phyloP scores from a whole-genome alignment of 2,329 filamentous ascomycete genomes.

The Fusarium tupiense region DNA sequence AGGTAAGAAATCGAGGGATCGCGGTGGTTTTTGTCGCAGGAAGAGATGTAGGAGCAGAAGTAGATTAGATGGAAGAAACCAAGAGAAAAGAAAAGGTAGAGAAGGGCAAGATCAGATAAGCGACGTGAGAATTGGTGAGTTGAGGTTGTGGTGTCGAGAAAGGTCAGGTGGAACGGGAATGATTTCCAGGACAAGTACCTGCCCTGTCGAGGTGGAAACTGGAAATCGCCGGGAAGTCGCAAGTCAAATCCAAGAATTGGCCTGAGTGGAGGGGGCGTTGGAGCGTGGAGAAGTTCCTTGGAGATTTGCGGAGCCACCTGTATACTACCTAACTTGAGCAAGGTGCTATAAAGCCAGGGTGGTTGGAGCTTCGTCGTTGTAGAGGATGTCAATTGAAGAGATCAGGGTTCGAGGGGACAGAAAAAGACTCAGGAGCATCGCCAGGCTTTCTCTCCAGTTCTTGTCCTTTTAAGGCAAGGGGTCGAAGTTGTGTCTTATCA shows the following conservation, averaged over 20 bases:
- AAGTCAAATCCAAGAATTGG: constrained; percentile 14
- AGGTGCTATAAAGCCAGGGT: background rate
- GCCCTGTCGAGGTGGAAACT: constrained; percentile 33
- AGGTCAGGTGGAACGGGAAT: constrained; percentile 34
- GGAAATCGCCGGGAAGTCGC: constrained; percentile 31
- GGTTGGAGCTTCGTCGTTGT: background rate
- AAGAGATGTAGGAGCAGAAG: background rate
- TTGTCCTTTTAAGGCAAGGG: background rate
- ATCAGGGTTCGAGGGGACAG: background rate
- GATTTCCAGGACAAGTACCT: constrained; percentile 30
- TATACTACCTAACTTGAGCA: constrained; percentile 1
- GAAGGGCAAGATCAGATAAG: constrained; percentile 3
- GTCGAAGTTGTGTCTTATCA: background rate
- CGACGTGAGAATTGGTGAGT: constrained; percentile 13
- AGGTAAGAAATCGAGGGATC: constrained; percentile 23
- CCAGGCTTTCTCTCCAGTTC: background rate
- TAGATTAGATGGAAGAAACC: background rate
- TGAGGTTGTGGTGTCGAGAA: constrained; percentile 34
- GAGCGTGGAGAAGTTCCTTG: constrained; percentile 33
- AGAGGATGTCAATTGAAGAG: background rate
- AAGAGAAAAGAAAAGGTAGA: background rate
- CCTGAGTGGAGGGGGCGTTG: constrained; percentile 28
- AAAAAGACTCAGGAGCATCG: background rate
- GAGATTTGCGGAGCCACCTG: constrained; percentile 30
- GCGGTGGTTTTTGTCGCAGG: constrained; percentile 4